phyloP scores from a whole-genome alignment of 2,329 filamentous ascomycete species.

The Aspergillus sp. region DNA sequence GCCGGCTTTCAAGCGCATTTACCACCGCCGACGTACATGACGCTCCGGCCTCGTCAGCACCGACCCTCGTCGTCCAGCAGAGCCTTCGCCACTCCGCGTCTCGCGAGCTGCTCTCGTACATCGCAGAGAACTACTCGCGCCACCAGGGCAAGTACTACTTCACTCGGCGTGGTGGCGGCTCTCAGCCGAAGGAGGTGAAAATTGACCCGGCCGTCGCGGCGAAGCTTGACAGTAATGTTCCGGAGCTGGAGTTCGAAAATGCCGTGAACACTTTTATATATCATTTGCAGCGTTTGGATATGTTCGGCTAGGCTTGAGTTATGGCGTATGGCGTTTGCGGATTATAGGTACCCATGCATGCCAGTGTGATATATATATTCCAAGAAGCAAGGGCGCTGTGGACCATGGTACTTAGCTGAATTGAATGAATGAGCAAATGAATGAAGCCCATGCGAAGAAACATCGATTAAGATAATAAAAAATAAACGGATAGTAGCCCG shows the following conservation, averaged over 20 bases:
- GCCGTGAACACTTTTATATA: slow-evolving; percentile 10
- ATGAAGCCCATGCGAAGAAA: too few species aligned
- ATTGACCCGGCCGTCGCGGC: slow-evolving; percentile 22
- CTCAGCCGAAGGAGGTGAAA: slow-evolving; percentile 35
- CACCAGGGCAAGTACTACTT: slow-evolving; percentile 40
- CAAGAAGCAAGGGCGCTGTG: too few species aligned
- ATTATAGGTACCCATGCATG: too few species aligned
- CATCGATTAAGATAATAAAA: too few species aligned
- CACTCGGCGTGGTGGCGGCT: slow-evolving; percentile 31
- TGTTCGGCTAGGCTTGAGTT: slow-evolving; percentile 6
- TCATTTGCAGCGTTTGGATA: slow-evolving; percentile 6
- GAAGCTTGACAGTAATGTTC: slow-evolving; percentile 12
- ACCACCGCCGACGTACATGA: not conserved
- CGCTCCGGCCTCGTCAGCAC: slow-evolving; percentile 1
- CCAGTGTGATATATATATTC: too few species aligned
- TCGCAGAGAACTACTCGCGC: slow-evolving; percentile 40
- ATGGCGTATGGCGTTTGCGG: too few species aligned
- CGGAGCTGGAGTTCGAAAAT: slow-evolving; percentile 14
- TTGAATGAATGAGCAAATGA: too few species aligned
- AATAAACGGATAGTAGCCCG: too few species aligned
- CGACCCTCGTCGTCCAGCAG: slow-evolving; percentile 10
- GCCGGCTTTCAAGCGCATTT: slow-evolving; percentile 1
- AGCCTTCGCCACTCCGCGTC: slow-evolving; percentile 24
- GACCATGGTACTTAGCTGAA: too few species aligned
- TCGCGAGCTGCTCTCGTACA: slow-evolving; percentile 35